Evolutionary conservation across 2,329 filamentous ascomycete genomes (phyloP), one percentile per base, ranked within the genome.

Genomic region (Aureobasidium sp.): DNA sequence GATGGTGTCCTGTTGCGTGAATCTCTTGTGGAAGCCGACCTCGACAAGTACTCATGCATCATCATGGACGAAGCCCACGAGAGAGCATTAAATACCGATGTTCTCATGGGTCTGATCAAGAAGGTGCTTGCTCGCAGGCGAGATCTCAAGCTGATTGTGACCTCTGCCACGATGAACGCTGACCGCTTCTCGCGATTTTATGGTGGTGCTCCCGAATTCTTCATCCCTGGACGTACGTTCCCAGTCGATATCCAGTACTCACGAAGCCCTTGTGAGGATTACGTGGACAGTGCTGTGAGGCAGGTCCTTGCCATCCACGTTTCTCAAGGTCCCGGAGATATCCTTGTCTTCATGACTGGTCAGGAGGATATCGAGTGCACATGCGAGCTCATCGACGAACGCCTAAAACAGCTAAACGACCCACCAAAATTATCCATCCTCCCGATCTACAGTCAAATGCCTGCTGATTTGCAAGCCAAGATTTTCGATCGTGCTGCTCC

Each of bases 1-100:
- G 95, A 99, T 71, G 94, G 94, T 78, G 90, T 99, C 26, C 79
- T 99, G 48, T 82, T 99, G 36, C 85, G 94, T 77, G 95, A 99
- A 71, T 97, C 92, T 6, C 81, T 99, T 12, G 92, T 92, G 64
- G 93, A 97, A 74, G 85, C 88, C 7, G 93, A 99, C 73, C 81
- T 99, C 50, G 94, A 97, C 74, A 90, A 90, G 66, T 99, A 99
- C 73, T 96, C 93, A 15, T 97, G 92, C 73, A 92, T 99, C 69
- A 99, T 99, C 75, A 99, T 99, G 94, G 94, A 99, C 72, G 94
- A 99, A 78, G 95, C 94, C 5, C 94, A 99, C 81, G 94, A 99
- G 75, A 85, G 94, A 73, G 93, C 94, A 1, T 78, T 99, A 55
- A 97, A 99, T 71, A 99, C 94, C 0, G 94, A 99, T 74, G 93